These are phyloP conservation scores for Populus deltoides DNA, from an alignment of 345 rosid genomes.

Conservation along the genomic window DNA sequence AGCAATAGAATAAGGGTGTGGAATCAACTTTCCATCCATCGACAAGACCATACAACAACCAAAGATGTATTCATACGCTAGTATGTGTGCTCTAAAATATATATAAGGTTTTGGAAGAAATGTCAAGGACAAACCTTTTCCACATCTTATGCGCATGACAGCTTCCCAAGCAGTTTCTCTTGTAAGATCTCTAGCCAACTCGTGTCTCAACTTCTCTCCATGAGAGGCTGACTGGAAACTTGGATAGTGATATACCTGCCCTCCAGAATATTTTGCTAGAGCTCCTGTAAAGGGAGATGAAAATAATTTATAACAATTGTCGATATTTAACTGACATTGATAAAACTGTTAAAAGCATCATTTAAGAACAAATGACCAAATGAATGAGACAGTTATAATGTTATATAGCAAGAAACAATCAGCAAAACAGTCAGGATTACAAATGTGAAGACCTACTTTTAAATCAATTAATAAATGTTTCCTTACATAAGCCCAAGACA, in stretches of 20 bases:
- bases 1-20: background rate
- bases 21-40: constrained; percentile 4
- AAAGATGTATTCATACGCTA: background rate
- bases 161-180: constrained; percentile 99
- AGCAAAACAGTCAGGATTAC: background rate
- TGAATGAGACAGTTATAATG: too few species aligned
- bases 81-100: background rate
- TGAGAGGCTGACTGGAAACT: constrained; percentile 73
- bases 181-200: constrained; percentile 87
- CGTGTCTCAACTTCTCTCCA: constrained; percentile 80
- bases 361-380: background rate
- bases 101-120: background rate
- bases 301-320: constrained; percentile 1
- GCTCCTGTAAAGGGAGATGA: constrained; percentile 51
- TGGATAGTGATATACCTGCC: constrained; percentile 92
- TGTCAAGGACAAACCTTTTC: constrained; percentile 60
- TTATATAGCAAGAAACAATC: background rate
- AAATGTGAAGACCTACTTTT: background rate
- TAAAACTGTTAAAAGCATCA: background rate
- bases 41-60: background rate
- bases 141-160: constrained; percentile 99
- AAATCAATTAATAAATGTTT: background rate
- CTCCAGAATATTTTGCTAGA: constrained; percentile 93
- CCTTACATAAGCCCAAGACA: too few species aligned
- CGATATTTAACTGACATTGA: background rate